These are phyloP conservation scores for Neohortaea acidophila DNA, from an alignment of 495 filamentous ascomycete species.

Conservation along the genomic window DNA sequence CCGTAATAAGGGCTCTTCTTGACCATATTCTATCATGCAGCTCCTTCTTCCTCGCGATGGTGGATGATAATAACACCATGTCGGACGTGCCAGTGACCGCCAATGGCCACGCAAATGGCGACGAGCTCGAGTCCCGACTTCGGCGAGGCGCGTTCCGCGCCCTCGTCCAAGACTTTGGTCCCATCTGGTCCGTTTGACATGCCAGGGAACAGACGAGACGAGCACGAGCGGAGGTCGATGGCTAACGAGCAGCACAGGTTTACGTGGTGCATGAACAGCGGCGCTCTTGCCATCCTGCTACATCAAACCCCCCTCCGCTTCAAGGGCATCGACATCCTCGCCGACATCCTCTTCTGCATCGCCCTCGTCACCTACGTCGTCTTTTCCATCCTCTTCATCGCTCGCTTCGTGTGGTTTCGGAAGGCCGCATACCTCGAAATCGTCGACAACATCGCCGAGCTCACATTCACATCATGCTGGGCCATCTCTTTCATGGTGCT, in stretches of 20 bases:
- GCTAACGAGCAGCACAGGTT: conserved; percentile 4
- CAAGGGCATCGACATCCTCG: conserved; percentile 3
- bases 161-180: conserved; percentile 7
- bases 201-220: background rate
- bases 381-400: conserved; percentile 4
- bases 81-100: too few relatives aligned
- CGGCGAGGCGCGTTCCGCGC: background rate
- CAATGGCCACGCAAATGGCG: too few relatives aligned
- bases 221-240: background rate
- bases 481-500: conserved; percentile 6
- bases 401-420: conserved; percentile 1
- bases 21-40: too few relatives aligned
- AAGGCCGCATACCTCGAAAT: conserved; percentile 1
- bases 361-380: conserved; percentile 2
- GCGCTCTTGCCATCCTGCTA: conserved; percentile 4
- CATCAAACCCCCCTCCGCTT: conserved; percentile 8
- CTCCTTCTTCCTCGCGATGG: too few relatives aligned
- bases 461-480: conserved; percentile 1
- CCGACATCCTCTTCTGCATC: conserved; percentile 4
- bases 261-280: conserved; percentile 10
- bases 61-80: too few relatives aligned
- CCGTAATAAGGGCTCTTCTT: too few relatives aligned
- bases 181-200: conserved; percentile 5
- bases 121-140: background rate
- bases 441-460: background rate